These are phyloP conservation scores for Planoprotostelium fungivorum DNA, from an alignment of 78 protist species.

Conservation along the genomic window DNA sequence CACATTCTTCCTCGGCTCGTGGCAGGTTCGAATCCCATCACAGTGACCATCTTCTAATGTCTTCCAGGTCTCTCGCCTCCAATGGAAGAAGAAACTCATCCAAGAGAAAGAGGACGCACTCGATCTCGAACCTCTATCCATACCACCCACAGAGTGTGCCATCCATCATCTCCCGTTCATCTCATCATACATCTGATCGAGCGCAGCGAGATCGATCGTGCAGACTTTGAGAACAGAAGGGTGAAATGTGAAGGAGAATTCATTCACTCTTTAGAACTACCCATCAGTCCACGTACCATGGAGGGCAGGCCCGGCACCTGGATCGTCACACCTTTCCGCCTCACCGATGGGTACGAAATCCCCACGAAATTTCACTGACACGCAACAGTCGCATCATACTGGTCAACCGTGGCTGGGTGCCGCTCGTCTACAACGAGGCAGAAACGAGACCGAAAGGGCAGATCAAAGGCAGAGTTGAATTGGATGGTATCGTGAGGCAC, in stretches of 20 bases:
- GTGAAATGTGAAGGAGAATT: background rate
- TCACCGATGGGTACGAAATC: background rate
- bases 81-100: background rate
- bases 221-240: background rate
- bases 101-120: background rate
- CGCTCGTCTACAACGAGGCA: no score
- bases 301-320: background rate
- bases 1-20: background rate
- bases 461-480: no score
- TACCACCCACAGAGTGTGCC: background rate
- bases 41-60: no score
- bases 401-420: no score
- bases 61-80: background rate
- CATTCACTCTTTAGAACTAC: background rate
- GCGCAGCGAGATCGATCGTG: background rate
- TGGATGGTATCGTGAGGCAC: background rate
- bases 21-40: no score
- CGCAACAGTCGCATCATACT: no score
- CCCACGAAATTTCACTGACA: no score
- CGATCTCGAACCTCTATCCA: background rate
- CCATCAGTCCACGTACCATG: background rate
- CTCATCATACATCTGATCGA: background rate
- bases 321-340: background rate
- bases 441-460: no score
- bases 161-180: background rate